Base-by-base conservation (phyloP, 805 yeast genomes). In the Candida montana region DNA sequence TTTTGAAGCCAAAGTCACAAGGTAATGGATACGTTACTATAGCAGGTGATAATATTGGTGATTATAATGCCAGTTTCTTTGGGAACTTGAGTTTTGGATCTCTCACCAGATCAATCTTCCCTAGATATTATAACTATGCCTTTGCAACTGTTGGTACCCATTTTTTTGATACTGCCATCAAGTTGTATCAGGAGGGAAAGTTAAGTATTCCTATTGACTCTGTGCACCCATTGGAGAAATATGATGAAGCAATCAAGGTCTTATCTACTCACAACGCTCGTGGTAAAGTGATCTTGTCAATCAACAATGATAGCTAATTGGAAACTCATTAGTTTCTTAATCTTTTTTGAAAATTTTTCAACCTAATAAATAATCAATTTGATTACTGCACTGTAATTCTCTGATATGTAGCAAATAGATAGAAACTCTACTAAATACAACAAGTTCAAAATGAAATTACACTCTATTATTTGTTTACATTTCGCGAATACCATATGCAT, bases 171-270 rank as follows among this genome's bases (percentile, higher is more conserved):
- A 43, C 54, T 10, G 67, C 68, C 18, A 46, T 43, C 18, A 59
- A 64, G 24, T 47, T 72, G 39, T 57, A 72, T 45, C 63, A 61
- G 15, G 59, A 65, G 13, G 73, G 70, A 2, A 56, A 67, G 11
- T 51, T 77, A 39, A 57, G 61, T 35, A 63, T 78, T 5, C 57
- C 65, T 7, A 66, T 84, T 35, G 91, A 83, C 53, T 68, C 80
- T 5, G 73, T 71, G 28, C 70, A 64, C 46, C 55, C 67, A 13
- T 69, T 81, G 47, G 70, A 64, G 2, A 72, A 82, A 15, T 75
- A 57, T 47, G 47, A 69, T 35, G 55, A 64, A 8, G 93, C 88
- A 1, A 57, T 74, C 34, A 72, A 72, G 7, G 64, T 63, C 46
- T 56, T 82, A 23, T 57, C 56, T 7, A 57, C 67, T 24, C 72